Percentiles rank a stretch among this genome's conserved stretches.
Conservation (phyloP, 768 basidiomycete species). For the Boletus barrowsii region DNA sequence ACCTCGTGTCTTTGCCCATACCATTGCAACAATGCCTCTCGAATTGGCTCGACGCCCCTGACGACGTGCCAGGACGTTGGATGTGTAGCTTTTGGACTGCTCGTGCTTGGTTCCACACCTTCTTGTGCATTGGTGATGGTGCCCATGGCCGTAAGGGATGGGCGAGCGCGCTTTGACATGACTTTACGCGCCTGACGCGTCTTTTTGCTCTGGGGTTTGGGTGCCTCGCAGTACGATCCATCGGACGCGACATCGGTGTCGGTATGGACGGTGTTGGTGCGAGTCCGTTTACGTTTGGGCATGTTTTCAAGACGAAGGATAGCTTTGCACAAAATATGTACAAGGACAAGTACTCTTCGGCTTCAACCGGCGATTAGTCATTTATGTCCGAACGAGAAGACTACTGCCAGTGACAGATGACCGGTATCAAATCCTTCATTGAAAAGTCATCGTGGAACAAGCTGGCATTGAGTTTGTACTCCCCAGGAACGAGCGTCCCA, state of each 20-base stretch:
- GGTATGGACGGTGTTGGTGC: background rate
- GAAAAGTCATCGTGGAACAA: too few species aligned
- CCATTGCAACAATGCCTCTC: conserved; percentile 61
- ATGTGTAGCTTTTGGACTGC: conserved; percentile 30
- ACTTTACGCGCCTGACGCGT: conserved; percentile 16
- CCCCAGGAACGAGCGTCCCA: too few species aligned
- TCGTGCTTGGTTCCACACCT: background rate
- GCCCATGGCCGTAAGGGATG: background rate
- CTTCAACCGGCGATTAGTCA: too few species aligned
- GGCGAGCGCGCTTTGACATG: conserved; percentile 12
- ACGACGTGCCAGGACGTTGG: conserved; percentile 50
- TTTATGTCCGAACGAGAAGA: too few species aligned
- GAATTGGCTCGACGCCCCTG: conserved; percentile 36
- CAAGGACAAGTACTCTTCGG: too few species aligned
- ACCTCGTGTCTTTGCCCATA: conserved; percentile 61
- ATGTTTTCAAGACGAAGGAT: conserved; percentile 13
- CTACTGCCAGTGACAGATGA: too few species aligned
- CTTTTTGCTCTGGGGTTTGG: conserved; percentile 10
- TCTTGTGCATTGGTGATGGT: background rate
- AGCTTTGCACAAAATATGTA: too few species aligned
- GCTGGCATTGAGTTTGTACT: too few species aligned
- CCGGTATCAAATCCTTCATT: too few species aligned
- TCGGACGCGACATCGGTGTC: conserved; percentile 23
- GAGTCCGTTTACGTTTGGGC: conserved; percentile 30
- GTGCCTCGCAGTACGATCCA: conserved; percentile 16